Percentiles rank a stretch among this genome's conserved stretches.
Conservation (phyloP, 2,329 filamentous ascomycete species). For the Rutstroemia sydowiana region DNA sequence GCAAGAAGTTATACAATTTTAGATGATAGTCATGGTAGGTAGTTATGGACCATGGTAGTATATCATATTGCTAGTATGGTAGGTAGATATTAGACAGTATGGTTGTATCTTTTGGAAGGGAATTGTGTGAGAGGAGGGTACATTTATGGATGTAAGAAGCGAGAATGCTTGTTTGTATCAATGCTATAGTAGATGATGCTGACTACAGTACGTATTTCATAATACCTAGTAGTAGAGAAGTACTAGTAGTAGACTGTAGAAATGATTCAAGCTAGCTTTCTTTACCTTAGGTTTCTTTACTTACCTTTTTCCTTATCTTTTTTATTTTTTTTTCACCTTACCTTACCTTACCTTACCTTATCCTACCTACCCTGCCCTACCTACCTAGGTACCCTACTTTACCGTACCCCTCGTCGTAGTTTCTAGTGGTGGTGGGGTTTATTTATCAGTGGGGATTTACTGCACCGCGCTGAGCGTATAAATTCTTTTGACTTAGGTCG, state of each 20-base stretch:
- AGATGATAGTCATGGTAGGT: no score
- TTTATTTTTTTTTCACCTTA: not conserved
- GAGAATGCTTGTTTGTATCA: not conserved
- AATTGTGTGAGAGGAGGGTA: not conserved
- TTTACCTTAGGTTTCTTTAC: no score
- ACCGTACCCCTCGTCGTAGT: not conserved
- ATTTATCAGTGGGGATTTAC: not conserved
- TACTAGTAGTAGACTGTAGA: no score
- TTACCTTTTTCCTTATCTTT: no score
- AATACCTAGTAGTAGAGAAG: not conserved
- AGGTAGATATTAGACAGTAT: not conserved
- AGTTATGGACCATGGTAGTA: no score
- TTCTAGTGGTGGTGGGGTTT: not conserved
- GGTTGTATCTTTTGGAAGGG: not conserved
- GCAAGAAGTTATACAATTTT: not conserved
- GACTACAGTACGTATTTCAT: not conserved
- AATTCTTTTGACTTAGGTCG: slow-evolving; percentile 6
- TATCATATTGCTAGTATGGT: no score
- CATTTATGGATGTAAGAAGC: not conserved
- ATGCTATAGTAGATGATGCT: not conserved
- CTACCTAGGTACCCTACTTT: not conserved
- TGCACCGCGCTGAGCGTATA: slow-evolving; percentile 13
- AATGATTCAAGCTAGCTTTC: no score
- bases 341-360: not conserved
- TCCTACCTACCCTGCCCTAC: no score